Conservation (phyloP, 306 rosid species). For the Chamaecrista fasciculata region DNA sequence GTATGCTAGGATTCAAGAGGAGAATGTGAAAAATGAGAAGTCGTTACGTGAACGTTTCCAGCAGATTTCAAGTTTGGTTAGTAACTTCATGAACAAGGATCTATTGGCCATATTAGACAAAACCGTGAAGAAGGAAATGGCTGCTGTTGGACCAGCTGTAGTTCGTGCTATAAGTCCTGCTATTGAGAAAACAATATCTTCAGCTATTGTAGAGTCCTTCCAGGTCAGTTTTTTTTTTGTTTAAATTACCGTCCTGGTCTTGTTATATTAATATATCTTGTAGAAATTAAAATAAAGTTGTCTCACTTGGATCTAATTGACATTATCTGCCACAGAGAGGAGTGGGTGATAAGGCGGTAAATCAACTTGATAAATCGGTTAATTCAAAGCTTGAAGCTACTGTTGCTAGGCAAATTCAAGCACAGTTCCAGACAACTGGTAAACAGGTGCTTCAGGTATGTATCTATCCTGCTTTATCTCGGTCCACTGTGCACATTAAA, state of each 20-base stretch:
- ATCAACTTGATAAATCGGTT: constrained; percentile 90
- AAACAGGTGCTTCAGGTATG: constrained; percentile 94
- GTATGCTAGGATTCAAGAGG: constrained; percentile 93
- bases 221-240: too few relatives aligned
- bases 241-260: constrained; percentile 98
- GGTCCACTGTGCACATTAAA: neutral
- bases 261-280: constrained; percentile 19
- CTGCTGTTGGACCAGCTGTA: constrained; percentile 74
- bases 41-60: constrained; percentile 62
- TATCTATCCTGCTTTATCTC: constrained; percentile 18
- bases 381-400: constrained; percentile 85
- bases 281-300: constrained; percentile 24
- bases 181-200: constrained; percentile 80
- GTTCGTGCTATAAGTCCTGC: constrained; percentile 72
- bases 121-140: constrained; percentile 83
- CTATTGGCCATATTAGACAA: constrained; percentile 73
- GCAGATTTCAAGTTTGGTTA: constrained; percentile 51
- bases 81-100: constrained; percentile 75
- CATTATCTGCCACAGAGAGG: constrained; percentile 71
- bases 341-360: constrained; percentile 91
- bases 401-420: constrained; percentile 95
- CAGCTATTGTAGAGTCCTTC: constrained; percentile 73
- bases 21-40: constrained; percentile 80
- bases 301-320: constrained; percentile 41
- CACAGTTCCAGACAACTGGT: constrained; percentile 95